Conservation (phyloP, 2,329 filamentous ascomycete species). For the Xylaria sp. region DNA sequence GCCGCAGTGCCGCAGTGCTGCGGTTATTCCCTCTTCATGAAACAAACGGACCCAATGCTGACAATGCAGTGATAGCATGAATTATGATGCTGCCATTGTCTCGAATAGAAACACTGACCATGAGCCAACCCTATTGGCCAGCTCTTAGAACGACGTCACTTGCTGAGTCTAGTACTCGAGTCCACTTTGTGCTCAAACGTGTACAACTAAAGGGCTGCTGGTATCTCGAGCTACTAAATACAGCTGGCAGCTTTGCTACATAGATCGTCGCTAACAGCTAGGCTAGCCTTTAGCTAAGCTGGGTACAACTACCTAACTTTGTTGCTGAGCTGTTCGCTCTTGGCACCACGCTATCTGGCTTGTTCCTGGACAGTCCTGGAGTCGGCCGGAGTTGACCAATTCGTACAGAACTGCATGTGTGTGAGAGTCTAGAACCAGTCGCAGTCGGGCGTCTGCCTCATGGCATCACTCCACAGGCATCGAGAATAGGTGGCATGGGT, state of each 20-base stretch:
- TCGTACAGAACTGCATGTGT: background rate
- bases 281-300: too few species aligned
- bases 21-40: conserved; percentile 11
- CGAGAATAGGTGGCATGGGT: conserved; percentile 3
- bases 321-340: conserved; percentile 23
- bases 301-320: too few species aligned
- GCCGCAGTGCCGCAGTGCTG: background rate
- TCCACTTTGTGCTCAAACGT: too few species aligned
- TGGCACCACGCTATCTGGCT: conserved; percentile 19
- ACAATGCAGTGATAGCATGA: conserved; percentile 32
- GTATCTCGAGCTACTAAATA: too few species aligned
- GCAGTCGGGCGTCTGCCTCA: conserved; percentile 9
- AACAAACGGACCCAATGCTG: conserved; percentile 30
- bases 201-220: too few species aligned
- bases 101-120: conserved; percentile 26
- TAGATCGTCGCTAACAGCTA: too few species aligned
- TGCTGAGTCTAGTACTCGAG: background rate
- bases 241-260: too few species aligned
- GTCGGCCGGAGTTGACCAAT: conserved; percentile 9
- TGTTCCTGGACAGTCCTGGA: conserved; percentile 23
- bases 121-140: conserved; percentile 15
- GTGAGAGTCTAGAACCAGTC: conserved; percentile 20
- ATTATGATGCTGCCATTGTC: conserved; percentile 25
- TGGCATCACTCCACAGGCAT: conserved; percentile 26
- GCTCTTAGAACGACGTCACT: conserved; percentile 20